Conservation (phyloP, 805 yeast species). For the Pichia scutulata region DNA sequence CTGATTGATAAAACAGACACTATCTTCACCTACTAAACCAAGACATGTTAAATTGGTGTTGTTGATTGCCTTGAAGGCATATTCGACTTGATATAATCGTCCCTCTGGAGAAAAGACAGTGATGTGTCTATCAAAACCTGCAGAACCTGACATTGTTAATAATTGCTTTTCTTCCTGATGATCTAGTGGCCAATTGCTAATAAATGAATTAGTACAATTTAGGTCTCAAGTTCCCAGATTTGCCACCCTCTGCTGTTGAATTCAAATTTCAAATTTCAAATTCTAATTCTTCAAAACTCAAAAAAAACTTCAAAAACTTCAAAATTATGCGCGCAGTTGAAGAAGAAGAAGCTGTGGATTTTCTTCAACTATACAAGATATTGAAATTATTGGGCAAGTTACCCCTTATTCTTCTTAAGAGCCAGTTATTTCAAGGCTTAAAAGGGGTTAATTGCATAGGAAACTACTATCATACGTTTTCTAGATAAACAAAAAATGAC, state of each 20-base stretch:
- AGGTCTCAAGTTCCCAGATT: neutral
- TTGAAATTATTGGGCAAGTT: neutral
- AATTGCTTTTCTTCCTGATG: neutral
- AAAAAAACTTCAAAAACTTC: too few species aligned
- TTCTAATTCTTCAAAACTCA: neutral
- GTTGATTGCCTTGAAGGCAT: constrained; percentile 85
- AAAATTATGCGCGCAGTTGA: neutral
- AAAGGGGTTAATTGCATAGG: neutral
- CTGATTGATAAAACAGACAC: constrained; percentile 84
- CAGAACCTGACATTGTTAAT: constrained; percentile 40
- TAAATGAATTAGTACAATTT: too few species aligned
- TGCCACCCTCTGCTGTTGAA: neutral
- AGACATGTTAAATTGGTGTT: constrained; percentile 84
- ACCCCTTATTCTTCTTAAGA: neutral
- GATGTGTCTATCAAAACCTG: constrained; percentile 99
- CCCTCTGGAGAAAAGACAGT: constrained; percentile 99
- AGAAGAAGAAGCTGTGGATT: too few species aligned
- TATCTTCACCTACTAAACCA: constrained; percentile 80
- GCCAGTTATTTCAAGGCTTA: neutral
- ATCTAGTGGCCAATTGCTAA: neutral
- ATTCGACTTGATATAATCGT: constrained; percentile 93
- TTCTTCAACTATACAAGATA: too few species aligned
- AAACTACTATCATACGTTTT: neutral
- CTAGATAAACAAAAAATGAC: neutral
- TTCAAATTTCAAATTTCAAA: too few species aligned